A percentile compares a stretch with the other conserved stretches of the same genome.
Evolutionary conservation across 257 asterid species (phyloP).

Genomic region (Salvia hispanica): DNA sequence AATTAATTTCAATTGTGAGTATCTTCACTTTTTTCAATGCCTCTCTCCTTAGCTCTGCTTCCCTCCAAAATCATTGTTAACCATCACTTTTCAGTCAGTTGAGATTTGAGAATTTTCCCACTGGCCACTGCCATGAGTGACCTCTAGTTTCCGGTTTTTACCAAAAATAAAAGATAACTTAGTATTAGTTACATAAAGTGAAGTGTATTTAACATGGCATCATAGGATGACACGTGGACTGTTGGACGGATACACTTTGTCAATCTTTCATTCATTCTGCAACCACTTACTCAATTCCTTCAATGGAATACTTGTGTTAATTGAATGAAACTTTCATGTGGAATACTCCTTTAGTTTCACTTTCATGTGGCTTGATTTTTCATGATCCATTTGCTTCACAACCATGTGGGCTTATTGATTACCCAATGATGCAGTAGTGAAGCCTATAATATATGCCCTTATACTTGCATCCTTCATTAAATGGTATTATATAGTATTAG

Average conservation of each 20-base stretch:
- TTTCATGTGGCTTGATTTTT: not conserved
- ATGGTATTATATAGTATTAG: not conserved
- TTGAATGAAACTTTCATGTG: not conserved
- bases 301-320: not conserved
- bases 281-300: not conserved
- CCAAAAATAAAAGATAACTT: not conserved
- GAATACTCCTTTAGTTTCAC: not conserved
- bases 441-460: conserved; percentile 5
- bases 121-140: not conserved
- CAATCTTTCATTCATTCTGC: not conserved
- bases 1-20: not conserved
- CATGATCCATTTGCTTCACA: not conserved
- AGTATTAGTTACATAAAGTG: not conserved
- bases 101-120: not conserved
- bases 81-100: not conserved
- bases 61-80: not conserved
- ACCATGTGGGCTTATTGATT: not conserved
- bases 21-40: too few relatives aligned
- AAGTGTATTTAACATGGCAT: not conserved
- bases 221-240: not conserved
- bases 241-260: not conserved
- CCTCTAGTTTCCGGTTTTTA: too few relatives aligned
- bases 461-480: not conserved
- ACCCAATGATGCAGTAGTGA: not conserved
- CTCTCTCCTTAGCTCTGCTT: not conserved